Percentiles rank a stretch among this genome's conserved stretches.
Conservation (phyloP, 768 basidiomycete species). For the Boletus vermiculosoides region DNA sequence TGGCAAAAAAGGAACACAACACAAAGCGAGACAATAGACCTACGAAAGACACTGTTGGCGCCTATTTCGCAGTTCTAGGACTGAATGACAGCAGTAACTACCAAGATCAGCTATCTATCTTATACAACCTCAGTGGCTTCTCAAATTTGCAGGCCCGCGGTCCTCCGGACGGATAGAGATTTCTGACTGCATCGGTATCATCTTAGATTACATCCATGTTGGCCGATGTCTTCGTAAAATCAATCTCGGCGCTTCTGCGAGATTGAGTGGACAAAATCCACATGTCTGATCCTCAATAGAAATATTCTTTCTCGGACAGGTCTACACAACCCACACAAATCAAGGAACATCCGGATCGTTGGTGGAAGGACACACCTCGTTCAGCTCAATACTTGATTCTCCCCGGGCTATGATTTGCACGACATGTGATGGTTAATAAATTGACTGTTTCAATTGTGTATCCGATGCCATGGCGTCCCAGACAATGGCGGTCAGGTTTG, state of each 20-base stretch:
- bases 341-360: neutral
- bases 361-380: neutral
- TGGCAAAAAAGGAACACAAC: too few relatives aligned
- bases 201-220: too few relatives aligned
- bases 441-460: neutral
- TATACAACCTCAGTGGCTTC: too few relatives aligned
- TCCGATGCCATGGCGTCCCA: neutral
- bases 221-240: too few relatives aligned
- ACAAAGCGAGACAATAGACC: neutral
- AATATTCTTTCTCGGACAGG: too few relatives aligned
- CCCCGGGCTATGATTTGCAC: neutral
- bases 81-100: neutral
- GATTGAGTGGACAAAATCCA: too few relatives aligned
- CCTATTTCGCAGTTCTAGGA: neutral
- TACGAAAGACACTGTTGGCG: neutral
- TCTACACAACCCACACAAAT: neutral
- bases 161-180: too few relatives aligned
- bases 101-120: neutral
- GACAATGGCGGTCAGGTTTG: neutral
- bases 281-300: too few relatives aligned
- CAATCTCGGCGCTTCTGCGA: too few relatives aligned
- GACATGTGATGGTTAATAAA: neutral
- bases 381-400: neutral
- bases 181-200: too few relatives aligned
- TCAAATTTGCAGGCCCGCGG: neutral